Base-by-base conservation (phyloP, 495 filamentous ascomycete species). In the Hyphodiscus hymeniophilus region DNA sequence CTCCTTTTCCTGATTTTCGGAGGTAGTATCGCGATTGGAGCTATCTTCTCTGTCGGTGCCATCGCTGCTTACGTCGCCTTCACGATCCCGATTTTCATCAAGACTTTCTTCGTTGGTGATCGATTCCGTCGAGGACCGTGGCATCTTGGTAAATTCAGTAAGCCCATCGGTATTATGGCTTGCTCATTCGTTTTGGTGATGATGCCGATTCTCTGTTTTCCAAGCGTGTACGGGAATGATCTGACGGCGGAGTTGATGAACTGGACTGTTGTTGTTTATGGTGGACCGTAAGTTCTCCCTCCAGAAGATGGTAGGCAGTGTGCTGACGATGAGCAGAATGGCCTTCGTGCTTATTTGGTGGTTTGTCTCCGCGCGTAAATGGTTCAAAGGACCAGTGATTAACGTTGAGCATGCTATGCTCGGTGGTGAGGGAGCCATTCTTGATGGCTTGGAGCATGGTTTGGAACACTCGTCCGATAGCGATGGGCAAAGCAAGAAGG, bases 251-350 rank as follows among this genome's bases (percentile, higher is more conserved):
- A 76, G 31, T 33, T 68, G 46, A 88, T 87, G 84, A 87, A 87
- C 51, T 88, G 84, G 84, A 89, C 85, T 3, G 72, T 69, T 59
- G 69, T 87, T 28, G 85, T 89, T 24, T 89, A 83, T 59, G 84
- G 81, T n/a, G 79, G 58, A 13, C 79, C 80, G 11, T 57, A 48
- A 55, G 55, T 50, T n/a, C n/a, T 43, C 28, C 20, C 31, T 38
- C 26, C 1, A 5, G 4, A 10, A 5, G 26, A 28, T 28, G 26
- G 4, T 28, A 10, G 26, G 10, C 26, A 28, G 54, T 16, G 21
- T 24, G 32, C 22, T 58, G 62, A 62, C 58, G 50, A 38, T 54
- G 24, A 33, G 54, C 32, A 66, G 65, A 4, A 84, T 83, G 80
- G 31, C 79, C 7, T 62, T 71, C 3, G 72, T 84, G 8, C 57